Conservation (phyloP, 2,329 filamentous ascomycete species). For the Trichoderma oligosporum region DNA sequence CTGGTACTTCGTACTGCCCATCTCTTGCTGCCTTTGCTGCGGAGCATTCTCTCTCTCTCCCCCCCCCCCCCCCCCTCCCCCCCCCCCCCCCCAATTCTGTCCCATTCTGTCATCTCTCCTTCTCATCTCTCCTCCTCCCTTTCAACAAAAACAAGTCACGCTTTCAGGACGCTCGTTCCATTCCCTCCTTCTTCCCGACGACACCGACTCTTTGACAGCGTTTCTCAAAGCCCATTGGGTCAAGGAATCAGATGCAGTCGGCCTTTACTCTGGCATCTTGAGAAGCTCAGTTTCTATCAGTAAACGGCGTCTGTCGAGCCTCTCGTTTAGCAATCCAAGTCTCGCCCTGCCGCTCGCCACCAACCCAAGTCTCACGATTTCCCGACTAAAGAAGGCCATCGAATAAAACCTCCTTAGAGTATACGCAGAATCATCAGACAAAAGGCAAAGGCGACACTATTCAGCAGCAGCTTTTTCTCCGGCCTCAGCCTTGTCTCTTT, state of each 20-base stretch:
- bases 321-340: conserved; percentile 10
- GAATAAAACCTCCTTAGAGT: conserved; percentile 6
- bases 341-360: conserved; percentile 1
- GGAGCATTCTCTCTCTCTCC: conserved; percentile 5
- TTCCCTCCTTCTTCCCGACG: conserved; percentile 35
- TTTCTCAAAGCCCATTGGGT: conserved; percentile 19
- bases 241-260: conserved; percentile 18
- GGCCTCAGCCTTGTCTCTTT: background rate
- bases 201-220: conserved; percentile 19
- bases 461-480: background rate
- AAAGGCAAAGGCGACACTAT: background rate
- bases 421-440: background rate
- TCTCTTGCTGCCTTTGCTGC: conserved; percentile 2
- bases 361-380: conserved; percentile 4
- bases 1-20: background rate
- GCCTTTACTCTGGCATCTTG: conserved; percentile 17
- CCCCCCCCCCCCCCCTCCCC: background rate
- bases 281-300: conserved; percentile 7
- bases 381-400: conserved; percentile 7
- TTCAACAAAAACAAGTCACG: conserved; percentile 42
- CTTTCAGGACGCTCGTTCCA: conserved; percentile 39
- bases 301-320: conserved; percentile 16
- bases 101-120: conserved; percentile 11
- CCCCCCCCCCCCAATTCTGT: conserved; percentile 13
- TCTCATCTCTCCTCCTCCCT: conserved; percentile 28